phyloP scores from a whole-genome alignment of 208 protist species.

The Naegleria gruberi region DNA sequence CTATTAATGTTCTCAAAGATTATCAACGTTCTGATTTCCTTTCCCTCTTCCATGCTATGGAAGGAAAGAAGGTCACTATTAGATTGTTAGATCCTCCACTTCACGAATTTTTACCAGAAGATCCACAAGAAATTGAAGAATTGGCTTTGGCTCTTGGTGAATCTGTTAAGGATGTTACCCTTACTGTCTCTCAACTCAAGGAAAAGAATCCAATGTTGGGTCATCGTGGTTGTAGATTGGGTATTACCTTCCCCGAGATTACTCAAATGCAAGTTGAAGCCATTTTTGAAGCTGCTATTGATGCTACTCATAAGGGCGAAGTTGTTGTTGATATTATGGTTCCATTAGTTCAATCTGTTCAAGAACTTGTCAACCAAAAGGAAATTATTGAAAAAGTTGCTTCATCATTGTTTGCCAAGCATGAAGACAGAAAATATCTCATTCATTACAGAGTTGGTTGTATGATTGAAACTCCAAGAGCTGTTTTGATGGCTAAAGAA shows the following conservation, averaged over 20 bases:
- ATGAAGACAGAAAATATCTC: slow-evolving; percentile 41
- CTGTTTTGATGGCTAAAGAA: slow-evolving; percentile 66
- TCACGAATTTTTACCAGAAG: slow-evolving; percentile 86
- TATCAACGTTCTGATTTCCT: slow-evolving; percentile 76
- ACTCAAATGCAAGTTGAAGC: slow-evolving; percentile 84
- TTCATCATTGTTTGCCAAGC: slow-evolving; percentile 36
- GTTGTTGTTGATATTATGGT: slow-evolving; percentile 77
- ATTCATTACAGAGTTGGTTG: slow-evolving; percentile 66
- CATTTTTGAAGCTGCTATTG: slow-evolving; percentile 75
- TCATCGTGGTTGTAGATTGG: slow-evolving; percentile 81
- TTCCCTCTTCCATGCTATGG: slow-evolving; percentile 77
- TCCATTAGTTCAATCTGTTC: slow-evolving; percentile 67
- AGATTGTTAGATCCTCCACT: slow-evolving; percentile 88
- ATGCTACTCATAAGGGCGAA: background rate
- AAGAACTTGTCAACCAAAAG: slow-evolving; percentile 67
- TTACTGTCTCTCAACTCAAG: slow-evolving; percentile 62
- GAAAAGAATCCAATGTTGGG: slow-evolving; percentile 92
- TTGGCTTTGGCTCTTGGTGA: slow-evolving; percentile 61
- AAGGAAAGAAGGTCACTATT: slow-evolving; percentile 72
- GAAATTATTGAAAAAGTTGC: slow-evolving; percentile 57
- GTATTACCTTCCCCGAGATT: slow-evolving; percentile 83
- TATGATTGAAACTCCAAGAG: slow-evolving; percentile 84
- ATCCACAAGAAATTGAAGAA: slow-evolving; percentile 50
- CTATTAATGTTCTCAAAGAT: slow-evolving; percentile 68
- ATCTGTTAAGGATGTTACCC: slow-evolving; percentile 53